Base-by-base conservation (phyloP, 441 rosid species). In the Aleurites moluccanus region DNA sequence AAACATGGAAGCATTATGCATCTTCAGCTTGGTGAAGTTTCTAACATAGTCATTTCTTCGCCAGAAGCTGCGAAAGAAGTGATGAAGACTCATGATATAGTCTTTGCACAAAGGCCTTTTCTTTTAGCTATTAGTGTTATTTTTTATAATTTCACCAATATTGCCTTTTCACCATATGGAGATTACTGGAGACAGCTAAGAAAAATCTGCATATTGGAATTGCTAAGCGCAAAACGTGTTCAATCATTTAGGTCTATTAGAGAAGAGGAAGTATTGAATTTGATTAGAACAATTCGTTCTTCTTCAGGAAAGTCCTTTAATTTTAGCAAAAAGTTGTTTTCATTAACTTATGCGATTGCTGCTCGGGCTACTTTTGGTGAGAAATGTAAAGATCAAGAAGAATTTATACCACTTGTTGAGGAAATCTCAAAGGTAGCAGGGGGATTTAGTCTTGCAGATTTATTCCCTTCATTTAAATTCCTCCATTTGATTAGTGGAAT, bases 391-490 rank as follows among this genome's bases (percentile, higher is more conserved):
- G 73, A 72, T 6, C 68, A 76, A 15, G 64, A 65, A 6, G 53
- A 53, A 13, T 79, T 84, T 53, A 70, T 73, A 4, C 57, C 68
- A 1, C 16, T 73, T 38, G 57, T 73, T 28, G 33, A 68, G 21
- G 70, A 71, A 60, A 78, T 62, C 8, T 33, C 47, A 1, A 25
- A 38, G 71, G 23, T 72, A 18, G 49, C 69, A 9, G 73, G 52
- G 27, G 81, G 83, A 0, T 82, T 82, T n/a, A 70, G 56, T 62
- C 10, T 78, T 16, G 50, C 81, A 6, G 85, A 84, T 76, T 23
- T 82, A 45, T 84, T 52, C 50, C 87, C 84, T 27, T 84, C 84
- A 8, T 13, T 68, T 27, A 75, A 55, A 57, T 21, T 74, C 21
- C 82, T 84, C 16, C 77, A 73, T n/a, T 10, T 38, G 23, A 21